These are phyloP conservation scores for Plasmodium reichenowi DNA, from an alignment of 169 alveolate species.

Conservation along the genomic window DNA sequence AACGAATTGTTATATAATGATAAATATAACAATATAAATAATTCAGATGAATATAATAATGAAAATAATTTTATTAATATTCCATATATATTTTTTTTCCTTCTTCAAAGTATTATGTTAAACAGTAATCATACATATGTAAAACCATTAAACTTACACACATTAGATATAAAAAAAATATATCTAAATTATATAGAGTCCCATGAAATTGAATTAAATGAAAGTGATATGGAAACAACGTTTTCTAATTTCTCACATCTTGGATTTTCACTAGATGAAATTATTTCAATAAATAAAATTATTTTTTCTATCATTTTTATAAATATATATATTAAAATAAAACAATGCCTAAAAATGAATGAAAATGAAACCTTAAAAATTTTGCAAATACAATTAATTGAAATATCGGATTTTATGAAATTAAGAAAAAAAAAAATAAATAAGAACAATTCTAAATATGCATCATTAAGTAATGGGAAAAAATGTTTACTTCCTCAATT, in stretches of 20 bases:
- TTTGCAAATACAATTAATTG: slow-evolving; percentile 39
- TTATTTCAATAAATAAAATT: slow-evolving; percentile 32
- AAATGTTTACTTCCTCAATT: neutral
- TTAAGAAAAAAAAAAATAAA: slow-evolving; percentile 8
- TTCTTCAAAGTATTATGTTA: slow-evolving; percentile 15
- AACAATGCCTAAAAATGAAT: slow-evolving; percentile 25
- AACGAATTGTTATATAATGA: too few relatives aligned
- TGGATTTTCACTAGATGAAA: slow-evolving; percentile 41
- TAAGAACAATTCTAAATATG: neutral
- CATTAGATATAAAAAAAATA: slow-evolving; percentile 67
- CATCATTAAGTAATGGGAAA: neutral
- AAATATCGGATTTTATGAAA: slow-evolving; percentile 28
- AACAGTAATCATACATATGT: slow-evolving; percentile 15
- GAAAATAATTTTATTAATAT: slow-evolving; percentile 24
- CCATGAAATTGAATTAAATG: slow-evolving; percentile 15
- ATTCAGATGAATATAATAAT: too few relatives aligned
- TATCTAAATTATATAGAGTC: slow-evolving; percentile 48
- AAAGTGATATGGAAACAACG: slow-evolving; percentile 14
- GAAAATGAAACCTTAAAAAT: slow-evolving; percentile 23
- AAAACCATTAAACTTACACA: slow-evolving; percentile 54
- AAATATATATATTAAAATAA: slow-evolving; percentile 66
- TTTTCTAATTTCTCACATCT: slow-evolving; percentile 33
- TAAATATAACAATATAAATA: too few relatives aligned
- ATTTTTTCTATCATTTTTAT: slow-evolving; percentile 51
- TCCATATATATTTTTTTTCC: slow-evolving; percentile 67